Evolutionary conservation across 2,329 filamentous ascomycete genomes (phyloP).

Genomic region (Sarocladium strictum): DNA sequence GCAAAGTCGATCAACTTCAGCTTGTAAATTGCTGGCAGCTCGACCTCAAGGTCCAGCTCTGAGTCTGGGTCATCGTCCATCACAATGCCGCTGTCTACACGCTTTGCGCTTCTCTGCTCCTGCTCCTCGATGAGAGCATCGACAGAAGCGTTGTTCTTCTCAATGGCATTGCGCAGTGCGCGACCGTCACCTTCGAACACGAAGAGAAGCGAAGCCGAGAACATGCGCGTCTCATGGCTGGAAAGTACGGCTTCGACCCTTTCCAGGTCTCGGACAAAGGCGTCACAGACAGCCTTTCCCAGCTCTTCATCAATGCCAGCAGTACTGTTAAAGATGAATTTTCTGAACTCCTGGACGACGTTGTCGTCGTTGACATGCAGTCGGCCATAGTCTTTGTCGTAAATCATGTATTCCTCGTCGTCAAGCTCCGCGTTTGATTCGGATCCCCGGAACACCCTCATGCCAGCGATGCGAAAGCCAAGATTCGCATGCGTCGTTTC

Average conservation of each 20-base stretch:
- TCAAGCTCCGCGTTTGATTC: conserved; percentile 45
- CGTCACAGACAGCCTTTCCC: conserved; percentile 47
- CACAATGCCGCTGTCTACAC: conserved; percentile 51
- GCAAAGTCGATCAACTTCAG: conserved; percentile 96
- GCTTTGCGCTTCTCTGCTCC: conserved; percentile 27
- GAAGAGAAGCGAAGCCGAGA: conserved; percentile 56
- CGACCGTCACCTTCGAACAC: conserved; percentile 59
- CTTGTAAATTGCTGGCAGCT: conserved; percentile 61
- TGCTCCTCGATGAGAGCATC: conserved; percentile 42
- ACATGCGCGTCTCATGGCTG: conserved; percentile 56
- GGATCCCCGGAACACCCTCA: conserved; percentile 56
- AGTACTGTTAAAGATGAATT: conserved; percentile 51
- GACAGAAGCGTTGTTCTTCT: conserved; percentile 46
- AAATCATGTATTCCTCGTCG: conserved; percentile 51
- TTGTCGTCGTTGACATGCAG: conserved; percentile 46
- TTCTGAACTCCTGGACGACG: conserved; percentile 46
- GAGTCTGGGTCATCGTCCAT: conserved; percentile 46
- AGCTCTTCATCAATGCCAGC: conserved; percentile 56
- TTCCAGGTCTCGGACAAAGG: conserved; percentile 48
- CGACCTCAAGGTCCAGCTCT: conserved; percentile 33
- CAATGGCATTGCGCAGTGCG: conserved; percentile 44
- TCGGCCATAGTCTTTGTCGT: conserved; percentile 59
- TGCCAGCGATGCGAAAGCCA: conserved; percentile 60
- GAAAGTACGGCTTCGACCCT: conserved; percentile 48
- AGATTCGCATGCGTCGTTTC: conserved; percentile 55